Evolutionary conservation across 345 rosid genomes (phyloP), one percentile per base, ranked within the genome.

Genomic region (Lagerstroemia speciosa): DNA sequence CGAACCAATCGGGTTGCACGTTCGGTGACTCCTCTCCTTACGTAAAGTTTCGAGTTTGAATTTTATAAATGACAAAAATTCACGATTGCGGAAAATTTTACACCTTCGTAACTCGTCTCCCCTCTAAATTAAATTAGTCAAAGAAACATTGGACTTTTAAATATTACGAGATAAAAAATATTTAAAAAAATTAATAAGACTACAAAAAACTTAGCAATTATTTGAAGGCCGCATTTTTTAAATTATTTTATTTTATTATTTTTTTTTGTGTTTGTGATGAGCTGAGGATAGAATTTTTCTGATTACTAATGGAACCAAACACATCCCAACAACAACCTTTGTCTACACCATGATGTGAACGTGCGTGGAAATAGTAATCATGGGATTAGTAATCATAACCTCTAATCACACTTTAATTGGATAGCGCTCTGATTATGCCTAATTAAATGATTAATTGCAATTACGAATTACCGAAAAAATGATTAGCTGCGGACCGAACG

Each of bases 311-410:
- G 30, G 30, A 26, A 55, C 61, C 29, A 55, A 55, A 24, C 61
- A 55, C 61, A 24, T 55, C 61, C 61, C 61, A 26, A 55, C 61
- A 55, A 55, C 29, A 12, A 55, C 26, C 22, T 55, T 55, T 55
- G 61, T 55, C 61, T 24, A 55, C 61, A 55, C 26, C 61, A 55
- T 55, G 7, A 55, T 55, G 31, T 55, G 61, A 26, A 55, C 61
- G 61, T 55, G 61, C 61, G 10, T 7, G 11, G 10, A 55, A 3
- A 22, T 55, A 26, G 61, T 3, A n/a, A 55, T 11, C 22, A 24
- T 24, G 55, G 24, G 55, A 48, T 19, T 20, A 19, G 20, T 24
- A 55, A 22, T 6, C 14, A 26, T 24, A 24, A 55, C 22, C 61
- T 36, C 38, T 26, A 55, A 55, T 19, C 30, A 55, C 24, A 19